These are phyloP conservation scores for Verticillium albo-atrum DNA, from an alignment of 2,329 filamentous ascomycete species.

Conservation along the genomic window DNA sequence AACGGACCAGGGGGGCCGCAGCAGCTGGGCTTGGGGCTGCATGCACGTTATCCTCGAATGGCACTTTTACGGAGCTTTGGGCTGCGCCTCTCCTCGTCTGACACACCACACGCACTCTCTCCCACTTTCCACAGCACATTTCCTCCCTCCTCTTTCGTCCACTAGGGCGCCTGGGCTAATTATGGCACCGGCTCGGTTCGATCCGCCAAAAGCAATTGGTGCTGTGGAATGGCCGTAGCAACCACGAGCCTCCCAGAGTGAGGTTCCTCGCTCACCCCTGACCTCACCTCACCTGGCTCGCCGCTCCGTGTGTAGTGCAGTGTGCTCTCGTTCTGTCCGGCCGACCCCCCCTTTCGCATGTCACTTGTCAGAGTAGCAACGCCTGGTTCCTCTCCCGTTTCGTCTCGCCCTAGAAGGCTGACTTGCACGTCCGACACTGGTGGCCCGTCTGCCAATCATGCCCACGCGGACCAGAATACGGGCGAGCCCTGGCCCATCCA, in stretches of 20 bases:
- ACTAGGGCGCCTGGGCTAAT: neutral
- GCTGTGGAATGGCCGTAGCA: neutral
- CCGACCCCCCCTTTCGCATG: neutral
- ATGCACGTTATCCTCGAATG: neutral
- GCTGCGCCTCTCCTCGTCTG: slow-evolving; percentile 2
- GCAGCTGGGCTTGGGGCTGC: neutral
- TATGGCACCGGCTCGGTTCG: neutral
- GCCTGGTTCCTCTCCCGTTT: neutral
- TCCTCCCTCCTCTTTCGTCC: neutral
- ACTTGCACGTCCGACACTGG: neutral
- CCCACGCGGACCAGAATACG: neutral
- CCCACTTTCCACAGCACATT: neutral
- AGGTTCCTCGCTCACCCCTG: neutral
- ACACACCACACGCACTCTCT: neutral
- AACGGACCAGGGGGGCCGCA: neutral
- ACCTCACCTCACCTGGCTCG: neutral
- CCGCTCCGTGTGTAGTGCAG: neutral
- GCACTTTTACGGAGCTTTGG: neutral
- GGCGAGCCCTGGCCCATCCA: neutral
- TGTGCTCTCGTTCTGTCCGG: neutral
- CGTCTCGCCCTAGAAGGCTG: neutral
- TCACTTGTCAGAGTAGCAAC: neutral
- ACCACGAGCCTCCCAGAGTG: neutral
- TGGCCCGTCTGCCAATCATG: neutral
- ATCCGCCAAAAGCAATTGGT: neutral